phyloP scores from a whole-genome alignment of 2,329 filamentous ascomycete genomes.

The Thyridium curvatum region DNA sequence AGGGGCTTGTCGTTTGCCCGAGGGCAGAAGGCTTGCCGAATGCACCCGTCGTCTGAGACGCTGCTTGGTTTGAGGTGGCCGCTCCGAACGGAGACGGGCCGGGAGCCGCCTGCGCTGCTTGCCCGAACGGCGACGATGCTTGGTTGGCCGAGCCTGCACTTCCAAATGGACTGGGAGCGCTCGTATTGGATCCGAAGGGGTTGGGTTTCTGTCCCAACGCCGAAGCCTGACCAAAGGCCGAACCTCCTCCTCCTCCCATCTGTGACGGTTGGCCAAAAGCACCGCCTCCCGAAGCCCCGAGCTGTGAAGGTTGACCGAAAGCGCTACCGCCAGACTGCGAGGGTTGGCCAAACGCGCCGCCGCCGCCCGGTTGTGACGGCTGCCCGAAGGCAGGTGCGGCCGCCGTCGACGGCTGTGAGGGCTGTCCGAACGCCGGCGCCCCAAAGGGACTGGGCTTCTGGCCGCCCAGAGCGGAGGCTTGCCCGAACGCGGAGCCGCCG shows the following conservation, averaged over 20 bases:
- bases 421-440: slow-evolving; percentile 27
- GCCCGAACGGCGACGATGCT: slow-evolving; percentile 18
- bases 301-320: slow-evolving; percentile 18
- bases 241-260: slow-evolving; percentile 6
- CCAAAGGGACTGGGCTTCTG: slow-evolving; percentile 33
- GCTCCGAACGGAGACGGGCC: too few species aligned
- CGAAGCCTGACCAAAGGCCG: slow-evolving; percentile 34
- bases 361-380: slow-evolving; percentile 16
- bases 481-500: too few species aligned
- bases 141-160: too few species aligned
- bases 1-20: slow-evolving; percentile 12
- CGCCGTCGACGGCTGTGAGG: slow-evolving; percentile 26
- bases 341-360: slow-evolving; percentile 28
- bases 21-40: slow-evolving; percentile 29
- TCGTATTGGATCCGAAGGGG: slow-evolving; percentile 19
- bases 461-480: slow-evolving; percentile 22
- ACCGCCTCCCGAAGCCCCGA: slow-evolving; percentile 18
- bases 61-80: not conserved
- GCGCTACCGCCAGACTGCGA: slow-evolving; percentile 16
- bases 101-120: slow-evolving; percentile 19
- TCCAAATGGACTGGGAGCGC: too few species aligned
- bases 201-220: slow-evolving; percentile 22
- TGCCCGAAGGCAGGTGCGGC: slow-evolving; percentile 31
- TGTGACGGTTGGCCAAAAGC: slow-evolving; percentile 34
- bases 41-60: slow-evolving; percentile 14